Conservation (phyloP, 2,329 filamentous ascomycete genomes). For the Simplicillium aogashimaense region DNA sequence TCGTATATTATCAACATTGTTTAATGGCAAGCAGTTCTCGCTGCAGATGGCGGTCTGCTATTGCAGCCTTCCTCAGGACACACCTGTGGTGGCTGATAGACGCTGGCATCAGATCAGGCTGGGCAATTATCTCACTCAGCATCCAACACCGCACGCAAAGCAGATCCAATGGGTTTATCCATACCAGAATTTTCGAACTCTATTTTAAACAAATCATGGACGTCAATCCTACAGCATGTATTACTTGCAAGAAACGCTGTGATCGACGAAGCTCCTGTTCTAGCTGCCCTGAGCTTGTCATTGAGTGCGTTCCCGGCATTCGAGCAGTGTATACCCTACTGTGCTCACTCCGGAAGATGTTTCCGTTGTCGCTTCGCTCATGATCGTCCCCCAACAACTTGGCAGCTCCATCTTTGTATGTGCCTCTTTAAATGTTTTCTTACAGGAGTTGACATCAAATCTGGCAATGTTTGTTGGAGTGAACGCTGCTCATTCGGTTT, state of each 20-base stretch:
- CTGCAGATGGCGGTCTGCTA: too few species aligned
- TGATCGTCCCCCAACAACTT: slow-evolving; percentile 25
- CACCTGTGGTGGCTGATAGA: too few species aligned
- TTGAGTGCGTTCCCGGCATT: not conserved
- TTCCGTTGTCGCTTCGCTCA: slow-evolving; percentile 25
- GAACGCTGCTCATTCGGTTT: slow-evolving; percentile 14
- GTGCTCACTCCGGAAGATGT: slow-evolving; percentile 26
- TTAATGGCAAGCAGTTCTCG: too few species aligned
- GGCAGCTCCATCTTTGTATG: slow-evolving; percentile 32
- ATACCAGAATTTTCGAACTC: too few species aligned
- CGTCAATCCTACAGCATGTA: not conserved
- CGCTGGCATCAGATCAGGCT: too few species aligned
- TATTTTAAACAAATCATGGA: too few species aligned
- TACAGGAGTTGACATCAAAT: slow-evolving; percentile 26
- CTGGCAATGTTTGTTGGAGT: slow-evolving; percentile 19
- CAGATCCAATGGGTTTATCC: too few species aligned
- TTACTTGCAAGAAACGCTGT: not conserved
- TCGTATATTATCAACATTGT: too few species aligned
- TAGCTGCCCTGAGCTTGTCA: not conserved
- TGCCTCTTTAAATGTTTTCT: slow-evolving; percentile 34
- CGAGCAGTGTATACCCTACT: not conserved
- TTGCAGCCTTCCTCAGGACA: too few species aligned
- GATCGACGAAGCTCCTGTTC: not conserved
- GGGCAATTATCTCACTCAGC: too few species aligned
- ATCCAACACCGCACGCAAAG: too few species aligned